Base-by-base conservation (phyloP, 805 yeast species). In the Pichia nanzhaoensis region DNA sequence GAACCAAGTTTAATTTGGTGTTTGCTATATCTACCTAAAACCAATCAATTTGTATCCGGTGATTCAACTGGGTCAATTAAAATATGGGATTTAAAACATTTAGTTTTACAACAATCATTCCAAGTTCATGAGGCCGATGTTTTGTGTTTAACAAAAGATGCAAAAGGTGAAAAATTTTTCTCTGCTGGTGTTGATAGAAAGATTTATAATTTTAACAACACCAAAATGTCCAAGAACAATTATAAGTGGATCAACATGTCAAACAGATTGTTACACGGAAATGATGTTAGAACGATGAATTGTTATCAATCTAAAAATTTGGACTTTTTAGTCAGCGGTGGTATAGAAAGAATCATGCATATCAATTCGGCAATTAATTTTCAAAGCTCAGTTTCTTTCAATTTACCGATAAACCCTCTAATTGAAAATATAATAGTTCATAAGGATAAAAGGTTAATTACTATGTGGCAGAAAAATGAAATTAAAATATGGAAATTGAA, bases 1-100 rank as follows among this genome's bases (percentile, higher is more conserved):
- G 96, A 86, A 60, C 80, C 93, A 44, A 89, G 98, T 3, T 70
- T 93, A 50, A 93, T 93, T 7, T 93, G 99, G 99, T 73, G 88
- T 31, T 80, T 93, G 1, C 55, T 73, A 37, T 80, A 80, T 28
- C 66, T 90, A 47, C 79, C 83, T 5, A 60, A 69, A 35, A 74
- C 75, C 41, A 71, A 77, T 44, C 95, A 88, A 61, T 74, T 93
- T 47, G 95, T 87, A n/a, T 80, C 89, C 49, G 99, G 98, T 44
- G 99, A 93, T 66, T 89, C 97, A 5, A 91, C 97, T 1, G 99
- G 99, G 1, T 74, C 85, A 8, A 77, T 93, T 42, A 91, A 91
- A 64, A 75, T 93, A 52, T 93, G 99, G 99, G 96, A 91, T 57
- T 70, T 83, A 51, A 74, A 77, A 39, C 82, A 78, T 53, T 80